Conservation (phyloP, 495 filamentous ascomycete genomes). For the Hypoxylon crocopeplum region DNA sequence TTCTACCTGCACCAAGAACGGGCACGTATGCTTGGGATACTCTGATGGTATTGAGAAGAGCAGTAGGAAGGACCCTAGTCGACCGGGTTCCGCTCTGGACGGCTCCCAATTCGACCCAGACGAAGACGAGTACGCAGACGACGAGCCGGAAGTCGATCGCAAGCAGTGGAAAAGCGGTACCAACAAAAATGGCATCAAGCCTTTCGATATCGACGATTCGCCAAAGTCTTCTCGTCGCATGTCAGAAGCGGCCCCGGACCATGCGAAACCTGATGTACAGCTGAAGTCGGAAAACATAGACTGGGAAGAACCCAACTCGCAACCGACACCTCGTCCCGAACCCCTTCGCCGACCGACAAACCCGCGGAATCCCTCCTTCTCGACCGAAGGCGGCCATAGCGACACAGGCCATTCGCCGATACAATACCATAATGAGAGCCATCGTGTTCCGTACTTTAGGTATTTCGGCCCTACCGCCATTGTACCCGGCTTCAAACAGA, state of each 20-base stretch:
- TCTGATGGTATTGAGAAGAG: slow-evolving; percentile 57
- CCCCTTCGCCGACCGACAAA: slow-evolving; percentile 23
- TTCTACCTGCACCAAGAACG: slow-evolving; percentile 77
- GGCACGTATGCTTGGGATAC: slow-evolving; percentile 75
- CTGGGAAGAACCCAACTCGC: slow-evolving; percentile 41
- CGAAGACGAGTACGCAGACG: slow-evolving; percentile 41
- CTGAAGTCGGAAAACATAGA: slow-evolving; percentile 39
- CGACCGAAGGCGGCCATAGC: slow-evolving; percentile 50
- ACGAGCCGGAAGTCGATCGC: slow-evolving; percentile 44
- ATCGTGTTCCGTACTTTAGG: slow-evolving; percentile 82
- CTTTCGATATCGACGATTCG: slow-evolving; percentile 22
- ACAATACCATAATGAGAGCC: slow-evolving; percentile 58
- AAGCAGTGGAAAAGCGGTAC: slow-evolving; percentile 41
- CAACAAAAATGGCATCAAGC: slow-evolving; percentile 27
- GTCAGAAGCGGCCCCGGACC: slow-evolving; percentile 36
- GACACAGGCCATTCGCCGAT: slow-evolving; percentile 50
- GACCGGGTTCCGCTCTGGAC: slow-evolving; percentile 22
- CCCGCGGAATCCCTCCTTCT: slow-evolving; percentile 46
- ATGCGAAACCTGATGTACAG: slow-evolving; percentile 25
- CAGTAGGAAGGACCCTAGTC: slow-evolving; percentile 44
- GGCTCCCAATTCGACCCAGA: slow-evolving; percentile 30
- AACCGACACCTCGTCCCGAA: slow-evolving; percentile 40
- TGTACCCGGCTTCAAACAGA: slow-evolving; percentile 90
- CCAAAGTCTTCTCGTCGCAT: slow-evolving; percentile 25
- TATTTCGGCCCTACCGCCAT: slow-evolving; percentile 91